Base-by-base conservation (phyloP, 805 yeast species). In the Nakazawaea anatomiae region DNA sequence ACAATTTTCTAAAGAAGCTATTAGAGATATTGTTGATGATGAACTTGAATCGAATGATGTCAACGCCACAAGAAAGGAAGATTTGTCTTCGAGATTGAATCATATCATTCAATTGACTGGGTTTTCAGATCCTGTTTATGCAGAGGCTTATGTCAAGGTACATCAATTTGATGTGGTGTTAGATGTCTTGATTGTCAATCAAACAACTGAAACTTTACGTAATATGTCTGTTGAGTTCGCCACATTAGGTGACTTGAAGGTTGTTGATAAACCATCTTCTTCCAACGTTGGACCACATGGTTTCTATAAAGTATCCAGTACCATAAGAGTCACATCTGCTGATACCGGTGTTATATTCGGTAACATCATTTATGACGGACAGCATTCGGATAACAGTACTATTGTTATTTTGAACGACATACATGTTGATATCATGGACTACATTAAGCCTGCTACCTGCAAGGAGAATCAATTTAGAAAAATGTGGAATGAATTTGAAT, bases 401-500 rank as follows among this genome's bases (percentile, higher is more conserved):
- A 87, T 90, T 67, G 97, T 94, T 52, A 91, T 94, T 53, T 76
- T 94, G 63, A 89, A 89, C 62, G 98, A 94, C 65, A 90, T 94
- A 46, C 96, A 91, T 65, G 91, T 94, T 53, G 97, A 94, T 66
- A 88, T 94, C 49, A 89, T 94, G 90, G 98, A 94, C 69, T 94
- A 94, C 72, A 90, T 94, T 68, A 89, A 89, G 66, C 97, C 99
- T 25, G 94, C 96, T n/a, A 77, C 80, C 28, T 88, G 96, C 67
- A 73, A 90, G 12, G 98, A 92, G 70, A 81, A 83, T 43, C 86
- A 81, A 58, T 94, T 94, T 87, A 87, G 99, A 64, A 80, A 83
- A 61, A 92, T 91, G 98, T 94, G 99, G 99, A 89, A 90, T 66
- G 97, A 91, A 67, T 94, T 95, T 65, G 99, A 94, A 72, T 94